Evolutionary conservation across 2,329 filamentous ascomycete species (phyloP), one percentile per base, ranked within the genome.

Genomic region (Botrytis porri): DNA sequence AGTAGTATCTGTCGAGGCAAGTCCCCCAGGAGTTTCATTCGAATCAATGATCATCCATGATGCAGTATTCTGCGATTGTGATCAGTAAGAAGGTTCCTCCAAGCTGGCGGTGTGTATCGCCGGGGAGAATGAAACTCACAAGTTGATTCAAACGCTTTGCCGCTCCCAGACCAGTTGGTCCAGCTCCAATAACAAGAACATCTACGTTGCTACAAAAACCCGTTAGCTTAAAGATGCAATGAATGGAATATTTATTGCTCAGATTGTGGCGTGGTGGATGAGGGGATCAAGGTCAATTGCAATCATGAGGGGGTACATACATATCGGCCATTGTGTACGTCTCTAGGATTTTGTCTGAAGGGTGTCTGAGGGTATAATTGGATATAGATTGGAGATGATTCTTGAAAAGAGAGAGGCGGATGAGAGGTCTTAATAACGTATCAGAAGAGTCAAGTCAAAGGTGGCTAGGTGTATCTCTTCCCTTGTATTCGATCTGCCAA

Each of bases 111-210:
- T 77, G 74, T 72, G n/a, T 57, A 57, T 29, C n/a, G 25, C 12
- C n/a, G 48, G 48, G 61, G 37, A 43, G 69, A 59, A n/a, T 71
- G 20, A 75, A 73, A 71, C 76, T 76, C 73, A 98, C 96, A 82
- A 98, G 91, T 85, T 99, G 96, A 85, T 98, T 92, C 78, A 99
- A 89, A 83, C 96, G 93, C 88, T 99, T 99, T 80, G 96, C 96
- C 83, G 96, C 96, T 88, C 96, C 96, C 79, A 98, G 90, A 85
- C 96, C 96, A 81, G 96, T 98, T 80, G 96, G 96, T 82, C 96
- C 96, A 85, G 95, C 95, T 82, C 96, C 96, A 86, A 98, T 98
- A 84, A 99, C 91, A 82, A 99, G 93, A 79, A 99, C 92, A 85
- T 99, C 96, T 83, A 98, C 94, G 81, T 94, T 91, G 84, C 94